These are phyloP conservation scores for Talaromyces pinophilus DNA, from an alignment of 2,329 filamentous ascomycete species.

Conservation along the genomic window DNA sequence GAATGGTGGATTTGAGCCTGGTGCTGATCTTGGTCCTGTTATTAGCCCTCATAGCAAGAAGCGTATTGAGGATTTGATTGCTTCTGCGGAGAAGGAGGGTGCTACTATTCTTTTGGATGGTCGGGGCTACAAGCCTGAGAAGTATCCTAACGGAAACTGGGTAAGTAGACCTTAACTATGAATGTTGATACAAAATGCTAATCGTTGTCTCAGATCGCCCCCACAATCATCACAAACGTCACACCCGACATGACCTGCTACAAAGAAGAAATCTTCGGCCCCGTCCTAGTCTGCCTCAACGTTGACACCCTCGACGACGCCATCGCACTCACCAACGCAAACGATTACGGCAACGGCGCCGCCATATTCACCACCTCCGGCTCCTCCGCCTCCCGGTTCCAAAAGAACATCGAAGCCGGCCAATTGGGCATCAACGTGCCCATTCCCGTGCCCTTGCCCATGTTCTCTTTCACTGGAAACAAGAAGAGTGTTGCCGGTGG, in stretches of 20 bases:
- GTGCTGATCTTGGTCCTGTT: constrained; percentile 62
- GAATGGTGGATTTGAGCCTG: constrained; percentile 62
- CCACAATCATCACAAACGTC: constrained; percentile 40
- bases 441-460: constrained; percentile 63
- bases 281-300: constrained; percentile 41
- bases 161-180: constrained; percentile 39
- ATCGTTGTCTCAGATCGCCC: constrained; percentile 28
- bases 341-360: constrained; percentile 68
- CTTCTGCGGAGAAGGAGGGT: constrained; percentile 62
- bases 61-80: constrained; percentile 60
- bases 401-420: constrained; percentile 66
- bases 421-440: constrained; percentile 69
- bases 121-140: constrained; percentile 58
- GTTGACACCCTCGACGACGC: constrained; percentile 40
- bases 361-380: constrained; percentile 66
- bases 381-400: constrained; percentile 62
- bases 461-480: constrained; percentile 68
- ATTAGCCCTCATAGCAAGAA: constrained; percentile 61
- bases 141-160: constrained; percentile 65
- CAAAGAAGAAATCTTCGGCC: constrained; percentile 41
- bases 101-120: constrained; percentile 64
- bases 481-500: constrained; percentile 92
- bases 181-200: constrained; percentile 36
- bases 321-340: constrained; percentile 60
- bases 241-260: constrained; percentile 42